These are phyloP conservation scores for Xylaria acuta DNA, from an alignment of 495 filamentous ascomycete species.

Conservation along the genomic window DNA sequence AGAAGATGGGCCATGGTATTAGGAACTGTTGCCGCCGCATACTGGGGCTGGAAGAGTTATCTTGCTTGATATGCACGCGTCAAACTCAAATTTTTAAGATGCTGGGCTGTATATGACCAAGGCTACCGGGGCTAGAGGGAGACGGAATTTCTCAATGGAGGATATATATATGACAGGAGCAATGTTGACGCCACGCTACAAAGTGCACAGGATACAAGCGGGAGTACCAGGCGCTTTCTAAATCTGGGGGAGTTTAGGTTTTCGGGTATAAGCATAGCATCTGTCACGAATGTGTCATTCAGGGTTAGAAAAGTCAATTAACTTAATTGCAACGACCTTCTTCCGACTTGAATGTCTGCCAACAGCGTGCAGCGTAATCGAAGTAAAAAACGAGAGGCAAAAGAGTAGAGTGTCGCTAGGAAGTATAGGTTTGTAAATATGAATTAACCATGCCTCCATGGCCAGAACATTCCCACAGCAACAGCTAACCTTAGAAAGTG, in stretches of 20 bases:
- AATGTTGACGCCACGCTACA: background rate
- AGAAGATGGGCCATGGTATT: slow-evolving; percentile 33
- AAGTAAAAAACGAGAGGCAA: background rate
- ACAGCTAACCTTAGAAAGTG: background rate
- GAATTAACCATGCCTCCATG: background rate
- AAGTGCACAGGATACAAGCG: background rate
- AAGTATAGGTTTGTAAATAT: background rate
- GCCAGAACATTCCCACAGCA: background rate
- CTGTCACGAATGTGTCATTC: background rate
- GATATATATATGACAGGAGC: background rate
- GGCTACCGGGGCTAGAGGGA: background rate
- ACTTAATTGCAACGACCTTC: background rate
- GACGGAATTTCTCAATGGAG: background rate
- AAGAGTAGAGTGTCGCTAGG: background rate
- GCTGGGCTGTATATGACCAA: background rate
- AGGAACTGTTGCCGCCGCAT: slow-evolving; percentile 11
- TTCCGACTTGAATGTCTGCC: background rate
- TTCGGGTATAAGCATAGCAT: slow-evolving; percentile 8
- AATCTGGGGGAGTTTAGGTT: slow-evolving; percentile 14
- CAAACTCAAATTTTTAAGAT: background rate
- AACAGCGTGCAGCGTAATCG: background rate
- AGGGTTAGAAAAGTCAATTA: background rate
- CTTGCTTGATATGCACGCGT: slow-evolving; percentile 4
- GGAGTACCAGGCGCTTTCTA: background rate
- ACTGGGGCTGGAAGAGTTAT: slow-evolving; percentile 21